Evolutionary conservation across 2,329 filamentous ascomycete species (phyloP).

Genomic region (Coleophoma eucalyptorum): DNA sequence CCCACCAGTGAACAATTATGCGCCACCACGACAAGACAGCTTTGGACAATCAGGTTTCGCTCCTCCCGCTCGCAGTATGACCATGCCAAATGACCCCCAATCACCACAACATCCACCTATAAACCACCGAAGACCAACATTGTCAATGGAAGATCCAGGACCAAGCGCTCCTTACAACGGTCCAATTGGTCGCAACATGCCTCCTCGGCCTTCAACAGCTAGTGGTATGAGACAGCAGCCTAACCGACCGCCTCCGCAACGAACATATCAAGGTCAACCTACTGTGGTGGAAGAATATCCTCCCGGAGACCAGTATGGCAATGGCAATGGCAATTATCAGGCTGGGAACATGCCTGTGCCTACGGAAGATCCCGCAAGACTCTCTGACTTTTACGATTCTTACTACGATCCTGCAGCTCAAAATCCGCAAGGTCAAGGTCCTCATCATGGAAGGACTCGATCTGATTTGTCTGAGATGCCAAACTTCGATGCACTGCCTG

Average conservation of each 20-base stretch:
- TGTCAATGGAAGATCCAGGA: slow-evolving; percentile 17
- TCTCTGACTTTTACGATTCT: slow-evolving; percentile 51
- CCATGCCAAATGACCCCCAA: slow-evolving; percentile 50
- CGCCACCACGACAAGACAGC: slow-evolving; percentile 17
- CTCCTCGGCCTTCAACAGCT: slow-evolving; percentile 52
- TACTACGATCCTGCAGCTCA: slow-evolving; percentile 40
- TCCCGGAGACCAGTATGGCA: slow-evolving; percentile 1
- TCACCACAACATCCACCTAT: slow-evolving; percentile 30
- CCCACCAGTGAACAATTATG: slow-evolving; percentile 10
- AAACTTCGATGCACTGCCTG: slow-evolving; percentile 20
- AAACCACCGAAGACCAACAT: slow-evolving; percentile 14
- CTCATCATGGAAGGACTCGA: slow-evolving; percentile 9
- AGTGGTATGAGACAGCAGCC: slow-evolving; percentile 48
- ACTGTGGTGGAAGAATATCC: slow-evolving; percentile 7
- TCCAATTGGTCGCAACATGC: slow-evolving; percentile 39
- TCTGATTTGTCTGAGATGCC: slow-evolving; percentile 24
- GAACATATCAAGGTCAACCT: slow-evolving; percentile 43
- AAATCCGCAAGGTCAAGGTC: slow-evolving; percentile 11
- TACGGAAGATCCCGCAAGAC: slow-evolving; percentile 28
- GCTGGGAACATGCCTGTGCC: slow-evolving; percentile 25
- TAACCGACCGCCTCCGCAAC: slow-evolving; percentile 45
- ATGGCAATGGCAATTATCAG: slow-evolving; percentile 7
- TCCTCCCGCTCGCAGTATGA: slow-evolving; percentile 55
- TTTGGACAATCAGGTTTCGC: slow-evolving; percentile 34
- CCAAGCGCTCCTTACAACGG: slow-evolving; percentile 42